Evolutionary conservation across 1,139 yeast species (phyloP).

Genomic region (Yamadazyma oceani): DNA sequence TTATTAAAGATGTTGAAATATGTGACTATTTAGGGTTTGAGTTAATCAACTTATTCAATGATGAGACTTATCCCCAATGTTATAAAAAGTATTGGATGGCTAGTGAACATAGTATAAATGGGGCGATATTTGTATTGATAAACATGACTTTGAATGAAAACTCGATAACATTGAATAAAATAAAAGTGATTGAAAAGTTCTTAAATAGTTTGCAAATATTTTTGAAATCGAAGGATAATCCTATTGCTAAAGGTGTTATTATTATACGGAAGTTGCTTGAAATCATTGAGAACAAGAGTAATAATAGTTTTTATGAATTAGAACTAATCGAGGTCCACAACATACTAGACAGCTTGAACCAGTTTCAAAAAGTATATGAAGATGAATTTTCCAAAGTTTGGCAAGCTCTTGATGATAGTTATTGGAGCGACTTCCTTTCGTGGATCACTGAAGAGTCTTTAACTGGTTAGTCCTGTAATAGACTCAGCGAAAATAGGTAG

Average conservation of each 20-base stretch:
- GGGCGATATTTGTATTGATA: constrained; percentile 14
- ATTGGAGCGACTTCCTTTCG: constrained; percentile 12
- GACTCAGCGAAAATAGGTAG: too few relatives aligned
- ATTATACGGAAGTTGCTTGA: constrained; percentile 9
- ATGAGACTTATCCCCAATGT: constrained; percentile 10
- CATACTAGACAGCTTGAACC: constrained; percentile 4
- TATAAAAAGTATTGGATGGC: constrained; percentile 16
- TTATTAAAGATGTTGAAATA: constrained; percentile 7
- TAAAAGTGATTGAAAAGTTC: constrained; percentile 7
- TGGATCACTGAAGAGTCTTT: constrained; percentile 7
- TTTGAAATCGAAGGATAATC: constrained; percentile 3
- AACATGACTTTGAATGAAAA: constrained; percentile 11
- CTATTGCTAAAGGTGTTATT: constrained; percentile 5
- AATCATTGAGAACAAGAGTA: constrained; percentile 8
- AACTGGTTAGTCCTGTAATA: not conserved
- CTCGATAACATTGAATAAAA: constrained; percentile 2
- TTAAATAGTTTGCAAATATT: constrained; percentile 2
- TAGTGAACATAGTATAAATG: constrained; percentile 14
- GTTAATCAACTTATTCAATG: constrained; percentile 11
- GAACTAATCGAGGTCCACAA: constrained; percentile 9
- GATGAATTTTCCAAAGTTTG: constrained; percentile 3
- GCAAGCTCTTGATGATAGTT: constrained; percentile 2
- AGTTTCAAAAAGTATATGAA: constrained; percentile 10
- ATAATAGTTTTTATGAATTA: constrained; percentile 7
- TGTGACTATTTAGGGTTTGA: constrained; percentile 7